Percentiles rank a stretch among this genome's conserved stretches.
phyloP scores from a whole-genome alignment of 352 stramenopile species.

The Globisporangium recalcitrans region DNA sequence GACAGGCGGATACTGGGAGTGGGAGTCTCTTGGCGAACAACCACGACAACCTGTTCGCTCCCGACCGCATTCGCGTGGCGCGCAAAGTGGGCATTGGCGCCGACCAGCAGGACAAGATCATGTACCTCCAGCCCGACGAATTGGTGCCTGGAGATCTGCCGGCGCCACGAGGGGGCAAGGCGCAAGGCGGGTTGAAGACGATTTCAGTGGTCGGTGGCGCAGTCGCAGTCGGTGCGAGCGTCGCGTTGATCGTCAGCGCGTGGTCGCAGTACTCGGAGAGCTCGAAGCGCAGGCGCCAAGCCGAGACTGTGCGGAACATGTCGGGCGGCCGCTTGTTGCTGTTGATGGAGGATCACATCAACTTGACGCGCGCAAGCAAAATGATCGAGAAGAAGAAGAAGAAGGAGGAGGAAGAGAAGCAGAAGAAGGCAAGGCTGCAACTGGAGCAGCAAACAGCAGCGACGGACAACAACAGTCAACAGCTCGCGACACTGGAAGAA shows the following conservation, averaged over 20 bases:
- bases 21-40: slow-evolving; percentile 58
- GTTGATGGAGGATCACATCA: slow-evolving; percentile 61
- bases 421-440: slow-evolving; percentile 11
- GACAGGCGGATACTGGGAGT: slow-evolving; percentile 24
- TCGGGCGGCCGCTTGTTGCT: slow-evolving; percentile 63
- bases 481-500: neutral
- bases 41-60: slow-evolving; percentile 79
- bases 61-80: slow-evolving; percentile 61
- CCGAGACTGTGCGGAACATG: slow-evolving; percentile 70
- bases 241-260: slow-evolving; percentile 70
- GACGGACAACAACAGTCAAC: neutral
- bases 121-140: slow-evolving; percentile 80
- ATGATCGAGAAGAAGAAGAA: slow-evolving; percentile 10
- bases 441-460: neutral
- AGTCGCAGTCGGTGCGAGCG: slow-evolving; percentile 69
- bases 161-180: slow-evolving; percentile 21
- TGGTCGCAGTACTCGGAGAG: slow-evolving; percentile 81
- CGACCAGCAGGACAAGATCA: slow-evolving; percentile 56
- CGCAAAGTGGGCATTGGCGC: slow-evolving; percentile 53
- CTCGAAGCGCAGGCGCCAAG: slow-evolving; percentile 54
- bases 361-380: slow-evolving; percentile 20
- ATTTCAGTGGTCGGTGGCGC: slow-evolving; percentile 69
- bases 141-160: slow-evolving; percentile 51
- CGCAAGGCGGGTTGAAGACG: slow-evolving; percentile 33
- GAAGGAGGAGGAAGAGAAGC: slow-evolving; percentile 16